Base-by-base conservation (phyloP, 192 early-diverging fungal genomes). In the Coemansia guatemalensis region DNA sequence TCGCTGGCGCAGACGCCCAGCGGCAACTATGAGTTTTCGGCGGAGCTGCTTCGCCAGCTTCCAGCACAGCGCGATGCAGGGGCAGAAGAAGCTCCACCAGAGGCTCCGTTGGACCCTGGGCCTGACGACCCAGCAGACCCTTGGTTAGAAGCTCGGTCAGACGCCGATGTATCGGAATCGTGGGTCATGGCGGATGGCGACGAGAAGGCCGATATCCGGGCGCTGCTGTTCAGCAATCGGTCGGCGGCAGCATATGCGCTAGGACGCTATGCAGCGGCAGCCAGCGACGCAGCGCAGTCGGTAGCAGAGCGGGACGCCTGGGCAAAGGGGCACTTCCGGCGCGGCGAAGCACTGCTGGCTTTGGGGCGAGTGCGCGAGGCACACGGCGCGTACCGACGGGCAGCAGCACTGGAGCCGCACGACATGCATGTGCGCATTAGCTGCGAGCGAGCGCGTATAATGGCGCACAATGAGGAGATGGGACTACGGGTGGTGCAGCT, bases 401-500 rank as follows among this genome's bases (percentile, higher is more conserved):
- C 86, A 9, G 68, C 74, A 20, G 60, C 60, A 30, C 66, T 84
- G 69, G 83, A 85, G 30, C 81, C 85, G 12, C 54, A 74, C 29
- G 81, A 84, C 30, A 67, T 64, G 57, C 80, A 85, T 44, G 76
- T 84, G 51, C 77, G 78, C 0, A 62, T 77, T 14, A 70, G 74
- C 58, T 81, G 85, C 35, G 82, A 82, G 58, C 80, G 83, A 9
- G 77, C 86, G 8, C 72, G 84, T 4, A 84, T 85, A 22, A 64
- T 85, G 59, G 75, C 81, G 35, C 80, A 86, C 59, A 85, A 90
- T 64, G 55, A 74, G 21, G 58, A 64, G 20, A 86, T 85, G 76
- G 87, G 87, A 9, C 51, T 95, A 32, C 55, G 56, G 22, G 82
- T 95, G 8, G 68, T 85, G 33, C 89, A 92, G 67, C 65, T 95